Evolutionary conservation across 129 eudicot species (phyloP).

Genomic region (Oenanthe sinensis): DNA sequence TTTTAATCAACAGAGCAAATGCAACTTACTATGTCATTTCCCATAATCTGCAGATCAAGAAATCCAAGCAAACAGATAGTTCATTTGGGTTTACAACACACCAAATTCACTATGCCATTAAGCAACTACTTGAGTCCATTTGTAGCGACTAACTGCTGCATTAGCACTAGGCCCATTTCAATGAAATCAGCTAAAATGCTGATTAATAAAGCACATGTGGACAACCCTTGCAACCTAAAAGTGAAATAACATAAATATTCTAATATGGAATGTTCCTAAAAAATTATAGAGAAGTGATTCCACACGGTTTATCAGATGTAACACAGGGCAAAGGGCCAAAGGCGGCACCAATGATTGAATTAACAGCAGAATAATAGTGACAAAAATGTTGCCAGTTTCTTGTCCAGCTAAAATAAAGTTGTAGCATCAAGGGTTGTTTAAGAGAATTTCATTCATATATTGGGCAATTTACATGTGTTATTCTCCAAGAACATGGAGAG

Average conservation of each 20-base stretch:
- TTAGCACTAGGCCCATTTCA: not conserved
- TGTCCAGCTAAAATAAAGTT: not conserved
- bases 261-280: not conserved
- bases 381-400: not conserved
- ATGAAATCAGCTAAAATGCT: not conserved
- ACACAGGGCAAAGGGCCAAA: not conserved
- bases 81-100: not conserved
- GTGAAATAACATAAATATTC: not conserved
- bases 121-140: not conserved
- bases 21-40: not conserved
- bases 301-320: not conserved
- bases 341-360: not conserved
- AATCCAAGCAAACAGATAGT: not conserved
- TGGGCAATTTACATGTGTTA: conserved; percentile 1
- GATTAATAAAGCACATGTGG: not conserved
- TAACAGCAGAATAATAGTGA: not conserved
- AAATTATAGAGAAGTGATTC: not conserved
- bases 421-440: not conserved
- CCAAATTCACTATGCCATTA: not conserved
- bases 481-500: not conserved
- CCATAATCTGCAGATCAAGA: not conserved
- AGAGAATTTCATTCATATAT: not conserved
- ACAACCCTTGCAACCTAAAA: not conserved
- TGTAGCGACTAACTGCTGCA: too few species aligned
- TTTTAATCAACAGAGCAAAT: not conserved